Evolutionary conservation across 768 basidiomycete species (phyloP), one percentile per base, ranked within the genome.

Genomic region (Lactarius deliciosus): DNA sequence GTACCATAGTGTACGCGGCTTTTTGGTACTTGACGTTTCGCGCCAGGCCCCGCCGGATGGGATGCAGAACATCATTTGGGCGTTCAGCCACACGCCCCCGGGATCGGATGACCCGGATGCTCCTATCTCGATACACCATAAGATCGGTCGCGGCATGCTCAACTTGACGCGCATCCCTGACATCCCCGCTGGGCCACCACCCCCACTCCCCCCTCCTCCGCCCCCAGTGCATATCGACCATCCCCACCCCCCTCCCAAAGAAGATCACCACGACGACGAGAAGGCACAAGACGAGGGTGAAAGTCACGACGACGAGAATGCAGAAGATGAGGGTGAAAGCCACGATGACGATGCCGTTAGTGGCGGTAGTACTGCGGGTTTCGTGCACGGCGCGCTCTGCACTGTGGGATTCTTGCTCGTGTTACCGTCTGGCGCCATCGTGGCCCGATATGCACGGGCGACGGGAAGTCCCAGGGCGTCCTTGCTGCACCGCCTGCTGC

Each of bases 351-450:
- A 34, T 34, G 34, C 8, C 34, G 34, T 9, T 9, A 0, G 34
- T 9, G 1, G 34, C 34, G 43, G 54, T 16, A 18, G 54, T 16
- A 18, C 60, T 65, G 72, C 82, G 63, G 78, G 86, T 30, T 73
- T 88, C 59, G 68, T 74, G 11, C 87, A 89, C 73, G 87, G 80
- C 30, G 75, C 83, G 50, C 75, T 87, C 9, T 82, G 80, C 67
- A 73, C 81, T 0, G 75, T 79, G 41, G 87, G 85, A 1, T 86
- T 85, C 72, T 75, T 88, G 60, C 75, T 87, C 60, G 70, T 88
- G 18, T 78, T 89, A 9, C 87, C 87, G 3, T 64, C 83, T 34
- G 87, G 87, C n/a, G 81, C 79, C 8, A 75, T 88, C 68, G 75
- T 85, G 55, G 82, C 83, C 25, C 80, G 87, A 64, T 86, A 82